These are phyloP conservation scores for Xylaria hypoxylon DNA, from an alignment of 2,329 filamentous ascomycete genomes.

Conservation along the genomic window DNA sequence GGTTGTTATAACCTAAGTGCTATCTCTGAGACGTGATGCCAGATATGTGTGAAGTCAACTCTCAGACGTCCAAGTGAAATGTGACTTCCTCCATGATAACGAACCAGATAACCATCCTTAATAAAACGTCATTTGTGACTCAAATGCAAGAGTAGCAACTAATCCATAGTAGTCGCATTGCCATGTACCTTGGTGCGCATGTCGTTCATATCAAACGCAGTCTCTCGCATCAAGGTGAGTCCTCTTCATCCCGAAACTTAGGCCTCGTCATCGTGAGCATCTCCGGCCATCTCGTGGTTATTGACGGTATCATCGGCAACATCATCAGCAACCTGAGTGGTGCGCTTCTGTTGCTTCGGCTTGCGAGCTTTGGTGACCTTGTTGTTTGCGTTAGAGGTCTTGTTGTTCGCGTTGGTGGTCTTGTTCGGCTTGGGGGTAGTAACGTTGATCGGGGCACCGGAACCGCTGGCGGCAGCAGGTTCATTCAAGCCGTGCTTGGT, in stretches of 20 bases:
- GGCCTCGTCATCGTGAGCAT: neutral
- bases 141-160: conserved; percentile 8
- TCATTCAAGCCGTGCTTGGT: conserved; percentile 19
- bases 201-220: neutral
- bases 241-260: neutral
- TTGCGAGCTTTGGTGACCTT: conserved; percentile 30
- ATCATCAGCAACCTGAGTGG: neutral
- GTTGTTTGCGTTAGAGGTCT: conserved; percentile 16
- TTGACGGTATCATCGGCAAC: neutral
- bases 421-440: neutral
- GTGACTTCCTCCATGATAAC: neutral
- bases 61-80: neutral
- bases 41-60: conserved; percentile 6
- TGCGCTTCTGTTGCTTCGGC: conserved; percentile 4
- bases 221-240: neutral
- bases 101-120: neutral
- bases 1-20: neutral
- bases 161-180: neutral
- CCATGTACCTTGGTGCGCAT: neutral
- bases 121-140: neutral
- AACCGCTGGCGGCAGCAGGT: neutral
- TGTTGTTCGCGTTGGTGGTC: conserved; percentile 18
- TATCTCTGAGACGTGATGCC: conserved; percentile 8
- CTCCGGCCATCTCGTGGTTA: neutral
- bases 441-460: neutral